Base-by-base conservation (phyloP, 768 basidiomycete species). In the Phylloporus rhodoxanthus region DNA sequence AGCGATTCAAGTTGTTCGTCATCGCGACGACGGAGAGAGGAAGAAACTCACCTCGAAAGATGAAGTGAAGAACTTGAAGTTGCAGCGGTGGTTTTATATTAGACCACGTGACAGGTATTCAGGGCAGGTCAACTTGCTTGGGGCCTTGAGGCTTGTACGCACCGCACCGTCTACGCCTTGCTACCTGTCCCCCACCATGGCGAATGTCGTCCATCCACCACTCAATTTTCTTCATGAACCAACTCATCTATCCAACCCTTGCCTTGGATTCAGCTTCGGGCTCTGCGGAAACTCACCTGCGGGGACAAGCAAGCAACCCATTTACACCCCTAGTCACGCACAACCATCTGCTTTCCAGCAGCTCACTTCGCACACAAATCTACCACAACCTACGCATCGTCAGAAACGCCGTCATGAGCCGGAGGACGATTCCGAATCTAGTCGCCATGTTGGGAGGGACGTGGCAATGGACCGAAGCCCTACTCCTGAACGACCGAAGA, bases 1-100 rank as follows among this genome's bases (percentile, higher is more conserved):
- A 89, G 86, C 86, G 87, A 89, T 90, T 87, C 86, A 69, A 73
- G 56, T 68, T 65, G 75, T 65, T 89, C 87, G 75, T 90, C 87
- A 78, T 69, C 29, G 69, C 62, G 46, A 52, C 50, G 41, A 48
- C 8, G 30, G 28, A 39, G 21, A 8, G 57, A 48, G 58, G 23
- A 55, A n/a, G 28, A 48, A 26, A 68, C 71, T 75, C 67, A 70
- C 71, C 54, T 45, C 41, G 37, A 63, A 32, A 55, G 11, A 5
- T 8, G 8, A 28, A 15, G 4, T 7, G n/a, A 33, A 36, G 50
- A 52, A 40, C 48, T n/a, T 53, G 57, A 29, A 56, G 53, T 54
- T 51, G 1, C 58, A 48, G 45, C 45, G 48, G 8, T 7, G 9
- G 17, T 2, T 63, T 67, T 61, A n/a, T 56, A 33, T 44, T 5